Evolutionary conservation across 345 rosid species (phyloP), one percentile per base, ranked within the genome.

Genomic region (Cochlearia excelsa): DNA sequence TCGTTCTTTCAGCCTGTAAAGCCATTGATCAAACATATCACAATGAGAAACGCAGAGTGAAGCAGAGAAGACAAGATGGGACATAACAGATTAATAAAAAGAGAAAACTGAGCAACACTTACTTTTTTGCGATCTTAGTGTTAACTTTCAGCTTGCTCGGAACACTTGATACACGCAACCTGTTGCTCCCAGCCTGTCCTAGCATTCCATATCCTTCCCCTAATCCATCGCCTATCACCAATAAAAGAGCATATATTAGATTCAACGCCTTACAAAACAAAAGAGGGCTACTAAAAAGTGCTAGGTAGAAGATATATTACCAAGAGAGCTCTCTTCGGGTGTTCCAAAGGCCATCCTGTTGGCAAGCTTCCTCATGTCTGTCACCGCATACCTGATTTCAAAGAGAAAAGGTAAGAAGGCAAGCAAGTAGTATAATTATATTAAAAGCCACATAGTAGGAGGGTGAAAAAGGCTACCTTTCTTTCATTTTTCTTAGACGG

Each of bases 191-290:
- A n/a, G 99, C 99, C 62, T 93, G 97, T 47, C 99, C 97, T 68
- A 93, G 97, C 99, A 93, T 90, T 48, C 99, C 99, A 79, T 85
- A 93, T 23, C 97, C 97, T 73, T 93, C 97, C 7, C 99, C 99
- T 58, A 93, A 75, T 4, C 97, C 96, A 80, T 90, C 99, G 77
- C 96, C 99, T 89, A 59, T 52, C 61, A 60, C 47, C 70, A 67
- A 49, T 16, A 16, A 56, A 68, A 70, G 40, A 46, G 48, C 41
- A 67, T 2, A 37, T 39, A 35, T 59, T 46, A 57, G 38, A 59
- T 34, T 39, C 37, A 31, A 7, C 16, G 3, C 37, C 23, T 71
- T 6, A 40, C 5, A 8, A 4, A 33, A 2, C 35, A 2, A 2
- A 43, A 35, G 46, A 9, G 3, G 42, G 34, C 8, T 7, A 26